Conservation (phyloP, 2,329 filamentous ascomycete species). For the Microdochium paspali region DNA sequence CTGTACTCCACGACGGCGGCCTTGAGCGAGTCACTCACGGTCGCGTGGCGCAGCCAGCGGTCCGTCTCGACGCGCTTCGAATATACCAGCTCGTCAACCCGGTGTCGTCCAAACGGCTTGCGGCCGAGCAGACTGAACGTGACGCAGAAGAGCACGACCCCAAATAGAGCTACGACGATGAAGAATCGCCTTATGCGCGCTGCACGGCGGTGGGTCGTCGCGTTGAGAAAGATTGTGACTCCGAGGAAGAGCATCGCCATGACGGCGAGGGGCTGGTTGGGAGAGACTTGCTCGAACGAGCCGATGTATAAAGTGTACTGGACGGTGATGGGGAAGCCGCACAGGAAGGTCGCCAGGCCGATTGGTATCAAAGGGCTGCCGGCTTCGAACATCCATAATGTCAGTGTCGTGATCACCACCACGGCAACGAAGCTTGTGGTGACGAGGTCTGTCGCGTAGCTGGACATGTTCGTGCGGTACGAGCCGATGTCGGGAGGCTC, state of each 20-base stretch:
- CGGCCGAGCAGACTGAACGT: constrained; percentile 24
- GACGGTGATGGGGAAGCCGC: constrained; percentile 25
- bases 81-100: constrained; percentile 39
- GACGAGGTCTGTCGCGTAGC: constrained; percentile 37
- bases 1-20: constrained; percentile 39
- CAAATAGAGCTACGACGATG: constrained; percentile 26
- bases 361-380: constrained; percentile 32
- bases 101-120: constrained; percentile 26
- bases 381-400: constrained; percentile 36
- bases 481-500: constrained; percentile 14
- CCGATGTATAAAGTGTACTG: constrained; percentile 27
- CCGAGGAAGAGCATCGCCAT: constrained; percentile 29
- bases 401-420: constrained; percentile 30
- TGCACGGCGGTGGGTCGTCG: constrained; percentile 31
- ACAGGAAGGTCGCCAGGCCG: constrained; percentile 31
- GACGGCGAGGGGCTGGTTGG: constrained; percentile 23
- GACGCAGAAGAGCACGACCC: constrained; percentile 24
- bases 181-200: constrained; percentile 30
- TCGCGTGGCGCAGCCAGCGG: constrained; percentile 38
- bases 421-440: constrained; percentile 37
- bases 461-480: constrained; percentile 27
- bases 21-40: constrained; percentile 34
- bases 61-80: constrained; percentile 34
- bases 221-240: constrained; percentile 32
- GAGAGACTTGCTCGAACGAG: constrained; percentile 34